These are phyloP conservation scores for Logfia minima DNA, from an alignment of 129 eudicot species.

Conservation along the genomic window DNA sequence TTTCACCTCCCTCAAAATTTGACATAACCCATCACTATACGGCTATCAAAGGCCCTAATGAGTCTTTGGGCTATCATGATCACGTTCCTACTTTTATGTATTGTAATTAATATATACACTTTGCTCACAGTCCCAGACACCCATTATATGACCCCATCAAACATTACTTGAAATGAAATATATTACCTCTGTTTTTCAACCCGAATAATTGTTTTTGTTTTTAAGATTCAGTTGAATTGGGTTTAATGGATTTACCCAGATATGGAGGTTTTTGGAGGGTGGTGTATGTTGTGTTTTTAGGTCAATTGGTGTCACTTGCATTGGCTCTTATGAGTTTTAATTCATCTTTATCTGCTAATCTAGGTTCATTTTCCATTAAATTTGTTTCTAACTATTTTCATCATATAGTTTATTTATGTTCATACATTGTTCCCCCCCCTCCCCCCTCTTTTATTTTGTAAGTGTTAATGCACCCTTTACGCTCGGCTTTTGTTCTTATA, in stretches of 20 bases:
- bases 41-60: no score
- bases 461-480: slow-evolving; percentile 70
- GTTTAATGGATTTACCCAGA: slow-evolving; percentile 1
- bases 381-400: neutral
- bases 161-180: no score
- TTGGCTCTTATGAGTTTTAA: slow-evolving; percentile 52
- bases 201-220: no score
- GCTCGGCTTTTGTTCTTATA: slow-evolving; percentile 52
- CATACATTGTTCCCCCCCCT: neutral
- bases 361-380: slow-evolving; percentile 24
- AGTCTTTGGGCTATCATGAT: no score
- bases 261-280: slow-evolving; percentile 26
- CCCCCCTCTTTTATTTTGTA: slow-evolving; percentile 8
- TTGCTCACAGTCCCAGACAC: no score
- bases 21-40: no score
- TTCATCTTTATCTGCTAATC: slow-evolving; percentile 52
- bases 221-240: no score
- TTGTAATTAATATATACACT: no score
- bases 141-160: no score
- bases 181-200: no score
- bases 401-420: neutral
- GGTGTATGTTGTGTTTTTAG: slow-evolving; percentile 47
- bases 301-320: slow-evolving; percentile 59
- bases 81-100: no score
- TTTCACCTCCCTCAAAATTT: no score